Percentiles rank a stretch among this genome's conserved stretches.
Evolutionary conservation across 139 green algal species (phyloP).

Genomic region (Closterium sp.): DNA sequence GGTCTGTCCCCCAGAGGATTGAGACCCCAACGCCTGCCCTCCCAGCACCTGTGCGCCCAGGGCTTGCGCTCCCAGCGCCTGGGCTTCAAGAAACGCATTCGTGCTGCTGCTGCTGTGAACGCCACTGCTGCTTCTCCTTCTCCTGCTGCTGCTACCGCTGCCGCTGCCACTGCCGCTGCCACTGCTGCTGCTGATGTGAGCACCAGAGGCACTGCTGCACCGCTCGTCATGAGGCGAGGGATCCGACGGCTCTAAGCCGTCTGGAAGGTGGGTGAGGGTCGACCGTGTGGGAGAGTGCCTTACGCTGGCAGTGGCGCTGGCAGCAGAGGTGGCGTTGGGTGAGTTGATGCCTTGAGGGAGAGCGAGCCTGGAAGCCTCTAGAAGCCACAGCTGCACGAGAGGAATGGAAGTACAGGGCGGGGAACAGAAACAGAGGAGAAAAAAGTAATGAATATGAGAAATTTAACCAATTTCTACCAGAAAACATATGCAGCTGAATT

Average conservation of each 20-base stretch:
- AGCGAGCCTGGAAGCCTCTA: background rate
- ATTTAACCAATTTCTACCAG: no score
- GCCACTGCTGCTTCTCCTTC: background rate
- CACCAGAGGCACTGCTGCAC: background rate
- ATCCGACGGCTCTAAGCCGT: background rate
- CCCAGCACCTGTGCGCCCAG: background rate
- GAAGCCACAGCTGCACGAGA: background rate
- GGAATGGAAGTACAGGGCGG: background rate
- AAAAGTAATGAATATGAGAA: no score
- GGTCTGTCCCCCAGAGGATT: background rate
- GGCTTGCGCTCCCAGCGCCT: background rate
- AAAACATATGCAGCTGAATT: no score
- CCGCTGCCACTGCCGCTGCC: no score
- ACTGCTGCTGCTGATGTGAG: background rate
- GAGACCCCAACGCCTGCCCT: background rate
- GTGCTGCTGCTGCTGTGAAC: background rate
- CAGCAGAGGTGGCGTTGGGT: background rate
- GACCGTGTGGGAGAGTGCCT: background rate
- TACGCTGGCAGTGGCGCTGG: no score
- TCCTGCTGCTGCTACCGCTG: background rate
- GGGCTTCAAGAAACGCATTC: background rate
- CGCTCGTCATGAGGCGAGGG: background rate
- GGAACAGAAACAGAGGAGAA: background rate
- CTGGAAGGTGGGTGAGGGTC: background rate
- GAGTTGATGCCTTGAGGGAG: background rate